A percentile compares a stretch with the other conserved stretches of the same genome.
These are phyloP conservation scores for Trametes sanguinea DNA, from an alignment of 768 basidiomycete genomes.

Conservation along the genomic window DNA sequence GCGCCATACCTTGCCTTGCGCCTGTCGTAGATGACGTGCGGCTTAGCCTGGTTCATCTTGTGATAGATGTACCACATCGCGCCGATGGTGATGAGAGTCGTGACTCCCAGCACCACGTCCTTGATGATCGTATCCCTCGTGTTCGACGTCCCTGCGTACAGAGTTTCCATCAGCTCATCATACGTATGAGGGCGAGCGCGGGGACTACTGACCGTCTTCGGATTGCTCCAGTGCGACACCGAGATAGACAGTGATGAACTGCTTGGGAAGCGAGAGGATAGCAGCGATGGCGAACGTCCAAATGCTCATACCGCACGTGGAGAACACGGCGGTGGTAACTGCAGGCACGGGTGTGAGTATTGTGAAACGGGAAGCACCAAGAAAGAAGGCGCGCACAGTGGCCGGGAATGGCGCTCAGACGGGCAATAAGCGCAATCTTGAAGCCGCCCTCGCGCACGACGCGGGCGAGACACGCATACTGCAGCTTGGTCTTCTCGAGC, in stretches of 20 bases:
- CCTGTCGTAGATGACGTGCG: constrained; percentile 64
- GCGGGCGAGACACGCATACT: constrained; percentile 50
- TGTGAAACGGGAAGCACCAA: not conserved
- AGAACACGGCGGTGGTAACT: constrained; percentile 89
- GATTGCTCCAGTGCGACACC: constrained; percentile 74
- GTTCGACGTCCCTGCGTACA: constrained; percentile 32
- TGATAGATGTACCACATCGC: constrained; percentile 86
- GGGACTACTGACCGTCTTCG: constrained; percentile 24
- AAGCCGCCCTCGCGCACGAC: constrained; percentile 88
- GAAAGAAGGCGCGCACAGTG: constrained; percentile 58
- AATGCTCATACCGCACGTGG: constrained; percentile 87
- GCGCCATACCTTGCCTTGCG: constrained; percentile 63
- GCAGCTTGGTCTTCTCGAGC: constrained; percentile 44
- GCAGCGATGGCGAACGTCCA: constrained; percentile 78
- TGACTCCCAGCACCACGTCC: constrained; percentile 65
- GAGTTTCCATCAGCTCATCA: not conserved
- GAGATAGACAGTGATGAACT: constrained; percentile 89
- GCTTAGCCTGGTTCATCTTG: constrained; percentile 70
- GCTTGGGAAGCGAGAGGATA: constrained; percentile 83
- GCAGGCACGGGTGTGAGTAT: constrained; percentile 13
- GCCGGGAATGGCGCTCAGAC: constrained; percentile 82
- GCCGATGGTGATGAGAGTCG: constrained; percentile 66
- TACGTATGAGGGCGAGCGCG: not conserved
- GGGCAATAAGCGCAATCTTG: constrained; percentile 74
- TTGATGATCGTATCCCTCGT: constrained; percentile 65